Conservation (phyloP, 257 asterid species). For the Rubia yunnanensis region DNA sequence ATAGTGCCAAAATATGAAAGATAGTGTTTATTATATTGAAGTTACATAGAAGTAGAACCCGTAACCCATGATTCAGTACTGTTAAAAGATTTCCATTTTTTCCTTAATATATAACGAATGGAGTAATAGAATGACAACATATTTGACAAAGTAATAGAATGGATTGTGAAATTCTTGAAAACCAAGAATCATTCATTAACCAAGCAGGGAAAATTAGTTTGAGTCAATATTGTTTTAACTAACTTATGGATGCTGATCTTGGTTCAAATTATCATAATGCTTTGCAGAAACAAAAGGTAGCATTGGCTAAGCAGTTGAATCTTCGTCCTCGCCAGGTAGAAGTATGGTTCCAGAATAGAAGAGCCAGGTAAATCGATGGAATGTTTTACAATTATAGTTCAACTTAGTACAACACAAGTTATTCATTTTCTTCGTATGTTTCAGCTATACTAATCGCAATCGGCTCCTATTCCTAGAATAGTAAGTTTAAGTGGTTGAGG, state of each 20-base stretch:
- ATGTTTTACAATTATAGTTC: not conserved
- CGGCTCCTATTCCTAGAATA: not conserved
- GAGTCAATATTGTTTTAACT: not conserved
- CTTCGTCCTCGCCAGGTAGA: conserved; percentile 94
- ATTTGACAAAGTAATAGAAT: too few relatives aligned
- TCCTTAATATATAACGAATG: too few relatives aligned
- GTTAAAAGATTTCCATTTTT: too few relatives aligned
- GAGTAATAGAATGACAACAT: too few relatives aligned
- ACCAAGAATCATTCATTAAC: not conserved
- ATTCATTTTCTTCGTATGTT: not conserved
- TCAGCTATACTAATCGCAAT: not conserved
- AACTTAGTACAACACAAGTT: not conserved
- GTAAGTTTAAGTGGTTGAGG: not conserved
- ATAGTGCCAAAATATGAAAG: not conserved
- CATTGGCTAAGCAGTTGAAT: conserved; percentile 67
- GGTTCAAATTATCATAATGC: not conserved
- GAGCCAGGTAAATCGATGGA: conserved; percentile 55
- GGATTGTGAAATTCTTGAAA: not conserved
- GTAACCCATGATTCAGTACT: too few relatives aligned
- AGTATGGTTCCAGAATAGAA: conserved; percentile 93
- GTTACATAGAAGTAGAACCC: not conserved
- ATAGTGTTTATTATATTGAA: not conserved
- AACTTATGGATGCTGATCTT: not conserved
- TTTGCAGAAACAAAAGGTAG: conserved; percentile 71
- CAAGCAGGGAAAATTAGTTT: not conserved